Base-by-base conservation (phyloP, 2,329 filamentous ascomycete genomes). In the Xylaria sp. region DNA sequence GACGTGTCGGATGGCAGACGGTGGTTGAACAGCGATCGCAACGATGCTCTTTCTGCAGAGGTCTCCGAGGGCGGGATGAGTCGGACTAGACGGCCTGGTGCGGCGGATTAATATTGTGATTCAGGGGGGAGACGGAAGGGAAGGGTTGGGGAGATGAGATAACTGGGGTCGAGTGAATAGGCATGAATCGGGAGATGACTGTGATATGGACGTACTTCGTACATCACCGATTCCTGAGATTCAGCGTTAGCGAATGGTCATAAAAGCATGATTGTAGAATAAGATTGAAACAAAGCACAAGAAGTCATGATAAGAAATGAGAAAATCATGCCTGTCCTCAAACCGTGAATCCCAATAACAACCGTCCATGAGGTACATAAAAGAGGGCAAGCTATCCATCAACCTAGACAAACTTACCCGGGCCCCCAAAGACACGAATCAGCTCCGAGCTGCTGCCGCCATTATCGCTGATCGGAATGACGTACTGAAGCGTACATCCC, bases 401-500 rank as follows among this genome's bases (percentile, higher is more conserved):
- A 7, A 9, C 25, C 15, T 10, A 12, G 10, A 56, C 65, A 12
- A 13, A 56, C 65, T 13, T 81, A 91, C 95, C 95, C 72, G 95
- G 95, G 0, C 96, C 96, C 15, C 95, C 96, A 81, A 98, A 96
- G 41, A 98, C 94, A 41, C 96, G 88, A 72, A 97, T 97, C 75
- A 97, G 84, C 82, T 98, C 95, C 52, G 93, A 97, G 2, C 94
- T 97, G 74, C 93, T 97, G 45, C 95, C 95, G 57, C 95, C 95
- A 80, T 98, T 98, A 81, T 98, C 95, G 72, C 92, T 96, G 78
- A 97, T 97, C 41, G 95, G 95, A 60, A 98, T 97, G 67, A 97
- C 89, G 79, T 97, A 97, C 80, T 89, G 93, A 48, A 97, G 81
- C 2, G 86, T 83, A 76, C 91, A 91, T 46, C 86, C 81, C 69